Evolutionary conservation across 2,329 filamentous ascomycete genomes (phyloP), one percentile per base, ranked within the genome.

Genomic region (Lizonia empirigonia): DNA sequence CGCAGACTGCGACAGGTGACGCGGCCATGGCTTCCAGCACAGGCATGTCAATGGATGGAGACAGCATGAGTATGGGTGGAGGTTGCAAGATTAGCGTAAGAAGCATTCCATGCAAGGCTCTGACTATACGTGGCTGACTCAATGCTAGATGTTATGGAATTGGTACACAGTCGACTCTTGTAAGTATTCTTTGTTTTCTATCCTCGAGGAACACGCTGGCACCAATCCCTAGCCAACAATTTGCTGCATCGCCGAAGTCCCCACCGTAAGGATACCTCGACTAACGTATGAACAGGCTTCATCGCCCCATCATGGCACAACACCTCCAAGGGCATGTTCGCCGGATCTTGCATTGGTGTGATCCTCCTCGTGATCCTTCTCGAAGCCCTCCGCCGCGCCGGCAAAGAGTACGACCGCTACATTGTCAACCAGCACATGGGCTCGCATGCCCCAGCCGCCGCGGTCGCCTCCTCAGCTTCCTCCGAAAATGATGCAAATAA

Each of bases 311-410:
- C 80, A 23, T 95, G 90, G 90, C 85, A 84, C 64, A 82, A 91
- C 67, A 86, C 77, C 12, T 86, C 85, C 9, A 75, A 72, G 22
- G 85, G 82, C 68, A 87, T 87, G 81, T 94, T 95, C 67, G 90
- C 87, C 40, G 89, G 87, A 24, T 89, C 86, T 45, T 94, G 90
- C 76, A 88, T 96, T 67, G 89, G 88, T 48, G 86, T 91, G 26
- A 78, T 92, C 58, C 76, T 87, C 10, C 85, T 95, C 50, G 87
- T 89, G 57, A 79, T 93, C 50, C 62, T 75, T 3, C 85, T 94
- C 60, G 89, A 95, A 67, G 76, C 85, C 51, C 80, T 94, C 18
- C 87, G 90, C 41, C 87, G 89, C 37, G 65, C 82, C 15, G 80
- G 83, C 58, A 87, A 88, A 64, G 89, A 91, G 70, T 94, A 88